These are phyloP conservation scores for Amanita thiersii DNA, from an alignment of 768 basidiomycete species.

Conservation along the genomic window DNA sequence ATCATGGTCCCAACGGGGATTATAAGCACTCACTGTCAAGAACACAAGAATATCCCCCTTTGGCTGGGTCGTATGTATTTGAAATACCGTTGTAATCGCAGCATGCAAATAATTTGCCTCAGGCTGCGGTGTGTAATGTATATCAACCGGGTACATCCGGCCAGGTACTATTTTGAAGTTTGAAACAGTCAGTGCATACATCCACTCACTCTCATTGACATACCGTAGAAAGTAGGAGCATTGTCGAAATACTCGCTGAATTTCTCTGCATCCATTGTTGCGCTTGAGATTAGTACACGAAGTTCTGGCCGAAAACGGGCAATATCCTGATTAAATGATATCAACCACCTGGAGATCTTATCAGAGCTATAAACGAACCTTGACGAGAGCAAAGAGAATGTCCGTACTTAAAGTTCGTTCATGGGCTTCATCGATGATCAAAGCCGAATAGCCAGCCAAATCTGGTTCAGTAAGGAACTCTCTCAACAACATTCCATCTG, in stretches of 20 bases:
- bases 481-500: slow-evolving; percentile 95
- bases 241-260: slow-evolving; percentile 97
- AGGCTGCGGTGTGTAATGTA: slow-evolving; percentile 98
- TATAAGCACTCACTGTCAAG: slow-evolving; percentile 60
- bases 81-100: slow-evolving; percentile 97
- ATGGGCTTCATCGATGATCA: slow-evolving; percentile 99
- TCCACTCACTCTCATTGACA: slow-evolving; percentile 15
- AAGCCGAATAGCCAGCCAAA: slow-evolving; percentile 85
- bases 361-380: slow-evolving; percentile 54
- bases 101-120: slow-evolving; percentile 99
- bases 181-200: slow-evolving; percentile 3
- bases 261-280: slow-evolving; percentile 96
- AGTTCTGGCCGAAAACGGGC: slow-evolving; percentile 94
- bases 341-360: slow-evolving; percentile 19
- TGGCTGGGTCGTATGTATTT: slow-evolving; percentile 98
- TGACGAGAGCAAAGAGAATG: slow-evolving; percentile 95
- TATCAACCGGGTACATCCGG: slow-evolving; percentile 94
- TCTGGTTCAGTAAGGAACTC: slow-evolving; percentile 98
- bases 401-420: slow-evolving; percentile 97
- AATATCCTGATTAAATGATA: slow-evolving; percentile 60
- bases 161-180: slow-evolving; percentile 96
- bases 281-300: slow-evolving; percentile 87
- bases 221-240: slow-evolving; percentile 91
- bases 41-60: slow-evolving; percentile 98
- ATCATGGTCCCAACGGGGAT: slow-evolving; percentile 1